Percentiles rank a stretch among this genome's conserved stretches.
phyloP scores from a whole-genome alignment of 1,139 yeast genomes.

The Hansenula sp. region DNA sequence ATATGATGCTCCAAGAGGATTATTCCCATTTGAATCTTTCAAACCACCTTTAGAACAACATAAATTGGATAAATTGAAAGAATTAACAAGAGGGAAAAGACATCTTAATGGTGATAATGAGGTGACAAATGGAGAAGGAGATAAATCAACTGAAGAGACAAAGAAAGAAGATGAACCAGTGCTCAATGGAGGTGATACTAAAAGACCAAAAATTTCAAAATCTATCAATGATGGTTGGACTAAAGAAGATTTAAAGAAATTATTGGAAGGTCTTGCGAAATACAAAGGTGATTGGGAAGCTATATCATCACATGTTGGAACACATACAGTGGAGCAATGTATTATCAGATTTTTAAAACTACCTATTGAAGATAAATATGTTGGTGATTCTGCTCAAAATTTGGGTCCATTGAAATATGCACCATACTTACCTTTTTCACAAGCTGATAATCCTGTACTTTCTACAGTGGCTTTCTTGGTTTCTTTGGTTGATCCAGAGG shows the following conservation, averaged over 20 bases:
- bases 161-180: slow-evolving; percentile 7
- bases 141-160: not conserved
- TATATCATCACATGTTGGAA: slow-evolving; percentile 59
- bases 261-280: slow-evolving; percentile 60
- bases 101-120: slow-evolving; percentile 8
- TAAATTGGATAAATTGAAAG: slow-evolving; percentile 53
- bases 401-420: slow-evolving; percentile 79
- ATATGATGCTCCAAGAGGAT: slow-evolving; percentile 90
- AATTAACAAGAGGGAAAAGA: slow-evolving; percentile 31
- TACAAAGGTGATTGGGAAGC: slow-evolving; percentile 70
- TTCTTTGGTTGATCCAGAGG: slow-evolving; percentile 80
- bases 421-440: slow-evolving; percentile 77
- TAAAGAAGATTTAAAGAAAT: slow-evolving; percentile 48
- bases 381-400: slow-evolving; percentile 41
- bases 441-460: slow-evolving; percentile 88
- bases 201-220: slow-evolving; percentile 39
- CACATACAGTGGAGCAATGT: slow-evolving; percentile 76
- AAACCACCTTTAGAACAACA: slow-evolving; percentile 49
- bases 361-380: slow-evolving; percentile 75
- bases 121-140: slow-evolving; percentile 1
- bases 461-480: slow-evolving; percentile 86
- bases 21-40: slow-evolving; percentile 87
- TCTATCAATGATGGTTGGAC: slow-evolving; percentile 55
- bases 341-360: slow-evolving; percentile 72
- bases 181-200: slow-evolving; percentile 14